phyloP scores from a whole-genome alignment of 805 yeast genomes.

The Suhomyces xylopsoci region DNA sequence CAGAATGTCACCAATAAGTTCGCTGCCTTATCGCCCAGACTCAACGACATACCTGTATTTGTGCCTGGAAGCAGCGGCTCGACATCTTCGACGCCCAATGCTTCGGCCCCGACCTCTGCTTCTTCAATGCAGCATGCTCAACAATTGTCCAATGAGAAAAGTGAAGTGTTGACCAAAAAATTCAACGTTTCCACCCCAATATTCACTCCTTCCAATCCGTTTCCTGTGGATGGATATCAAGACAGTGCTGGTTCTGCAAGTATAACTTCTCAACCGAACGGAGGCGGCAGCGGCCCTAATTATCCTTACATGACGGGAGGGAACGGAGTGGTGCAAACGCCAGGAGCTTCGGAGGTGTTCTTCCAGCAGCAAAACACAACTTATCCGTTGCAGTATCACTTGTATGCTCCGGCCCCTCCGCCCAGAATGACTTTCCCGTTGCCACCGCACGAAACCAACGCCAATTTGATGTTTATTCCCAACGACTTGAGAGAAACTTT shows the following conservation, averaged over 20 bases:
- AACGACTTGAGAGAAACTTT: conserved; percentile 68
- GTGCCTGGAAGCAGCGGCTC: conserved; percentile 31
- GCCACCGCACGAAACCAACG: conserved; percentile 67
- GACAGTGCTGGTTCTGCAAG: neutral
- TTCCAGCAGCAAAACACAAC: conserved; percentile 16
- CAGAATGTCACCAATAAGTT: conserved; percentile 33
- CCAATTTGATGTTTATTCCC: conserved; percentile 68
- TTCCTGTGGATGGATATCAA: neutral
- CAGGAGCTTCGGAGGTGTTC: conserved; percentile 19
- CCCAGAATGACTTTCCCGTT: conserved; percentile 62
- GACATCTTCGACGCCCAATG: neutral
- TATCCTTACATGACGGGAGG: conserved; percentile 23
- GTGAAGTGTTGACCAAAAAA: conserved; percentile 14
- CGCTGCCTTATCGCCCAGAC: conserved; percentile 46
- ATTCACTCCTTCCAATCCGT: conserved; percentile 28
- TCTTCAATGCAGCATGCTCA: neutral
- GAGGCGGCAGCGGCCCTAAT: neutral
- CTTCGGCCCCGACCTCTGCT: neutral
- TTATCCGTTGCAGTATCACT: conserved; percentile 72
- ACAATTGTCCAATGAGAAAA: neutral
- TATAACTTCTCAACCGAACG: neutral
- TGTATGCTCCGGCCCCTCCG: conserved; percentile 88
- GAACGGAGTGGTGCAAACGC: conserved; percentile 8
- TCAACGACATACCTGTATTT: conserved; percentile 47
- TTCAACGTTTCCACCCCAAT: conserved; percentile 41